Conservation (phyloP, 2,329 filamentous ascomycete genomes). For the Tolypocladium capitatum region DNA sequence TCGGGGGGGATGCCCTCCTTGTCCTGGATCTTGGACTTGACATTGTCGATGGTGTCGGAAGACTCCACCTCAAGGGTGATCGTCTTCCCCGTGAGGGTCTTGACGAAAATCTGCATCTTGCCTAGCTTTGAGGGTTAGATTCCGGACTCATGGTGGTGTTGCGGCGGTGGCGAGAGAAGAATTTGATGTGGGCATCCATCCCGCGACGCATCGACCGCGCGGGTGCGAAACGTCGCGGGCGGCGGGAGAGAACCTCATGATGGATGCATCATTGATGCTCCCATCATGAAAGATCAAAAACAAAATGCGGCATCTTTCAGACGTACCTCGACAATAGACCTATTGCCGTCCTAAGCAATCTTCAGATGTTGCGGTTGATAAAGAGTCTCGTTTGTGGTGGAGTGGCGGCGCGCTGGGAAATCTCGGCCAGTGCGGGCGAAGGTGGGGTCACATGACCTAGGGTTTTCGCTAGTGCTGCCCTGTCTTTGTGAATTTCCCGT, state of each 20-base stretch:
- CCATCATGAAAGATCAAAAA: conserved; percentile 12
- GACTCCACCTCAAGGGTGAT: conserved; percentile 99
- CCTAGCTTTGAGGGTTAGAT: conserved; percentile 36
- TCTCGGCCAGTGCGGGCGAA: conserved; percentile 8
- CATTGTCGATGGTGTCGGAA: conserved; percentile 99
- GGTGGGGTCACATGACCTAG: conserved; percentile 14
- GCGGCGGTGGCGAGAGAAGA: neutral
- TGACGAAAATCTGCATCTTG: conserved; percentile 69
- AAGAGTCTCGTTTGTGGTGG: conserved; percentile 9
- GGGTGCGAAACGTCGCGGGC: neutral
- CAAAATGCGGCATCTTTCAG: conserved; percentile 34
- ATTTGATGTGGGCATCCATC: neutral
- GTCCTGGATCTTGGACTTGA: conserved; percentile 97
- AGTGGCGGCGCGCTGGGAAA: conserved; percentile 17
- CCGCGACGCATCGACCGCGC: neutral
- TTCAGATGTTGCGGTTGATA: conserved; percentile 36
- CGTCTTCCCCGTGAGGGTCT: conserved; percentile 96
- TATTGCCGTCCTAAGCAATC: conserved; percentile 52
- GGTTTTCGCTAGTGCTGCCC: conserved; percentile 11
- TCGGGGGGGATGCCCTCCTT: conserved; percentile 99
- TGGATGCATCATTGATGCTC: conserved; percentile 14
- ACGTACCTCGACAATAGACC: conserved; percentile 49
- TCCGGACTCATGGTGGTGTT: neutral
- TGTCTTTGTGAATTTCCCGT: conserved; percentile 4
- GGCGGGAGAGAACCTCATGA: conserved; percentile 14